These are phyloP conservation scores for Pyrenophora tritici-repentis DNA, from an alignment of 2,329 filamentous ascomycete genomes.

Conservation along the genomic window DNA sequence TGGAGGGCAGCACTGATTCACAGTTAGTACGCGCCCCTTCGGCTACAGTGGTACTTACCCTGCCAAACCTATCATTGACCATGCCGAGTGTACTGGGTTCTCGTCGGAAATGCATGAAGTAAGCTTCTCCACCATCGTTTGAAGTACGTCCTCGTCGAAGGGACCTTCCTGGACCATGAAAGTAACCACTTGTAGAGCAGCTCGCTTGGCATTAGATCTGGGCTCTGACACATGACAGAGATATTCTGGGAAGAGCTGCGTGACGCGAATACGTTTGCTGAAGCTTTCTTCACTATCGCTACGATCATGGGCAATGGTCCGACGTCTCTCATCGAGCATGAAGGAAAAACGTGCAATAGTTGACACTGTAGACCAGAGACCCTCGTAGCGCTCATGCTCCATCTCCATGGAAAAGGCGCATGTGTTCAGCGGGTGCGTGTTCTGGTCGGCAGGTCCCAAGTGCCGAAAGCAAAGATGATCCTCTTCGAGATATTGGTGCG, in stretches of 20 bases:
- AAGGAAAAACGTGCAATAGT: slow-evolving; percentile 48
- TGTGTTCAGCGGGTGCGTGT: slow-evolving; percentile 36
- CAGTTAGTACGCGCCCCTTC: slow-evolving; percentile 4
- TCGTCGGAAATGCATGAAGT: slow-evolving; percentile 70
- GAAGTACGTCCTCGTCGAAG: slow-evolving; percentile 57
- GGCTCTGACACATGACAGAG: slow-evolving; percentile 46
- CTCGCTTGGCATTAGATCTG: slow-evolving; percentile 49
- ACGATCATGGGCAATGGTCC: slow-evolving; percentile 18
- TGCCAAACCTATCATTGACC: slow-evolving; percentile 82
- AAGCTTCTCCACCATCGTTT: slow-evolving; percentile 63
- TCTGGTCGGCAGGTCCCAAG: slow-evolving; percentile 44
- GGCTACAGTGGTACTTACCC: slow-evolving; percentile 60
- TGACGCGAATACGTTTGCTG: slow-evolving; percentile 47
- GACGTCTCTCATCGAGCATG: slow-evolving; percentile 39
- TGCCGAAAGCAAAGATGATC: slow-evolving; percentile 66
- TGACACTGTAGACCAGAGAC: slow-evolving; percentile 46
- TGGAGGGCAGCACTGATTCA: slow-evolving; percentile 39
- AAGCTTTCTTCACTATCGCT: slow-evolving; percentile 27
- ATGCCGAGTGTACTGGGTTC: slow-evolving; percentile 65
- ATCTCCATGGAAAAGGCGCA: slow-evolving; percentile 43
- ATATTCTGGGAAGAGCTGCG: slow-evolving; percentile 48
- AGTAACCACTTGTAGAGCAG: slow-evolving; percentile 60
- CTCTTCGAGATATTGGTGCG: slow-evolving; percentile 64
- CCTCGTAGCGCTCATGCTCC: slow-evolving; percentile 35
- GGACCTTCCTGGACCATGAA: slow-evolving; percentile 51